Evolutionary conservation across 805 yeast species (phyloP).

Genomic region (Candida nemodendra): DNA sequence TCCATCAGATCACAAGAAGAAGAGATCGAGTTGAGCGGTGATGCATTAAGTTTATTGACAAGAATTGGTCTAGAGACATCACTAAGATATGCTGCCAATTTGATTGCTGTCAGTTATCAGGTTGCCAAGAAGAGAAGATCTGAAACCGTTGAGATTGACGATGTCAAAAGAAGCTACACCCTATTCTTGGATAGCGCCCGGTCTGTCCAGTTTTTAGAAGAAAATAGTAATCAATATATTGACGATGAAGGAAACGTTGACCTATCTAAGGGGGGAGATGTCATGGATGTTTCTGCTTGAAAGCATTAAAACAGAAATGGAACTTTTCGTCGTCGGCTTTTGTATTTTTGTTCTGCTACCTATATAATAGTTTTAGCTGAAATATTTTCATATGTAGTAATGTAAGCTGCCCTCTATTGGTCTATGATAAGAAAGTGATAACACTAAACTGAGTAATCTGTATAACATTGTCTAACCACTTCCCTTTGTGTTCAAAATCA

Average conservation of each 20-base stretch:
- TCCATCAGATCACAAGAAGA: slow-evolving; percentile 81
- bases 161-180: slow-evolving; percentile 78
- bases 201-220: slow-evolving; percentile 67
- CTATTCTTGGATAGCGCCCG: slow-evolving; percentile 86
- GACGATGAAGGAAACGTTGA: slow-evolving; percentile 76
- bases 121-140: slow-evolving; percentile 73
- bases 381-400: not conserved
- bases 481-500: slow-evolving; percentile 88
- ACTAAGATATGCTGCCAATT: slow-evolving; percentile 87
- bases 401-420: not conserved
- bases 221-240: slow-evolving; percentile 53
- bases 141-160: slow-evolving; percentile 60
- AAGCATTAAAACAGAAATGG: not conserved
- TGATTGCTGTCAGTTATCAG: slow-evolving; percentile 86
- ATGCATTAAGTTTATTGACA: slow-evolving; percentile 76
- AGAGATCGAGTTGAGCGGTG: slow-evolving; percentile 58
- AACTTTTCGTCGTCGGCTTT: slow-evolving; percentile 4
- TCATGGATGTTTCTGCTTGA: slow-evolving; percentile 36
- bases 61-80: slow-evolving; percentile 73
- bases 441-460: too few species aligned
- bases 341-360: not conserved
- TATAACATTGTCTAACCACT: slow-evolving; percentile 55
- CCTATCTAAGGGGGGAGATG: slow-evolving; percentile 39
- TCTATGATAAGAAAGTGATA: too few species aligned
- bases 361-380: not conserved